Evolutionary conservation across 2,329 filamentous ascomycete species (phyloP).

Genomic region (Trichoderma sp.): DNA sequence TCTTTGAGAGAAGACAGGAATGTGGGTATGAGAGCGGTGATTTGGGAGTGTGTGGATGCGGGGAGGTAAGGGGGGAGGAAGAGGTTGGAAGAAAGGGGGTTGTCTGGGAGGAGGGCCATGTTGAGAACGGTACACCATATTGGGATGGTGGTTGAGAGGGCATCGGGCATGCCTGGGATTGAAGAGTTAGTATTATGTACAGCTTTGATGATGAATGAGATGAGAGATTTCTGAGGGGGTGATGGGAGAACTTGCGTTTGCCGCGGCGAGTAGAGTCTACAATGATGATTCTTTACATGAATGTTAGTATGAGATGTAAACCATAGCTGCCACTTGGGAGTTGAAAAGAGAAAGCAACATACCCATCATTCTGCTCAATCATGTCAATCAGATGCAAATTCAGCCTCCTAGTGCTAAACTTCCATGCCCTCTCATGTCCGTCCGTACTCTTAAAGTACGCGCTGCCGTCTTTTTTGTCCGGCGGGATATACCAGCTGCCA

Average conservation of each 20-base stretch:
- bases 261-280: conserved; percentile 91
- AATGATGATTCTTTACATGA: conserved; percentile 67
- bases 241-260: conserved; percentile 57
- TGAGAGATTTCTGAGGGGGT: background rate
- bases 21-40: conserved; percentile 56
- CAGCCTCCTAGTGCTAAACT: conserved; percentile 78
- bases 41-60: conserved; percentile 72
- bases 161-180: conserved; percentile 77
- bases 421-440: conserved; percentile 87
- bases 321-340: background rate
- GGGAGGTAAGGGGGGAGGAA: conserved; percentile 71
- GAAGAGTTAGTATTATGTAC: conserved; percentile 18
- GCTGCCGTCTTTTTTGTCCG: conserved; percentile 62
- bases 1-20: conserved; percentile 52
- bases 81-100: conserved; percentile 49
- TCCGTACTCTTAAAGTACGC: conserved; percentile 99
- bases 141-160: conserved; percentile 87
- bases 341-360: background rate
- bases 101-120: conserved; percentile 66
- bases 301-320: background rate
- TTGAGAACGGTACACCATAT: conserved; percentile 93
- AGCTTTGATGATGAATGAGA: background rate
- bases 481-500: conserved; percentile 89
- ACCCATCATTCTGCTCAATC: conserved; percentile 66
- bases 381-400: conserved; percentile 78